Evolutionary conservation across 352 stramenopile genomes (phyloP).

Genomic region (Phytophthora europaea): DNA sequence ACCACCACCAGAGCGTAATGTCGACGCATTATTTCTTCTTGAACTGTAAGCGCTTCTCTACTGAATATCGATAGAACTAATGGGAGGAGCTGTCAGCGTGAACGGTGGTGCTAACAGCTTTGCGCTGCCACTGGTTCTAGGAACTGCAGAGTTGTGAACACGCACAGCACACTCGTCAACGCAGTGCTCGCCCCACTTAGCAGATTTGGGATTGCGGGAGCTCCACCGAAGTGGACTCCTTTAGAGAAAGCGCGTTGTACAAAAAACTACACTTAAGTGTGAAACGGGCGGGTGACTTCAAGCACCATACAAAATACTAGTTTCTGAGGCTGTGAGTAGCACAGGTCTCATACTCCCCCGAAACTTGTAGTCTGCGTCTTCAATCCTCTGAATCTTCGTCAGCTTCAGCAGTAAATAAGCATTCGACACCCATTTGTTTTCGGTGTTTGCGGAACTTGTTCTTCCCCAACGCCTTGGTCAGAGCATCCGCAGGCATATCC

Average conservation of each 20-base stretch:
- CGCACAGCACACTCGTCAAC: neutral
- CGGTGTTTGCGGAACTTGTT: neutral
- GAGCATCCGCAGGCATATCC: neutral
- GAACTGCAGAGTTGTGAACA: neutral
- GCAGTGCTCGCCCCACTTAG: neutral
- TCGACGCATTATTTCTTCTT: too few species aligned
- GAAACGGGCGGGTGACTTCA: neutral
- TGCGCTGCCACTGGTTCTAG: neutral
- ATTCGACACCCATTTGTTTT: neutral
- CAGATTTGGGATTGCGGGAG: neutral
- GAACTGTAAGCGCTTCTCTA: too few species aligned
- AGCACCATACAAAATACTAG: neutral
- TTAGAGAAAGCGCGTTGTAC: neutral
- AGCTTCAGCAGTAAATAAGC: neutral
- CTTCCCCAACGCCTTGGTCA: neutral
- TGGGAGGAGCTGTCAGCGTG: too few species aligned
- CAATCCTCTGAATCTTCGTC: neutral
- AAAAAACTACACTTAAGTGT: neutral
- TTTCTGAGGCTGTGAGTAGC: neutral
- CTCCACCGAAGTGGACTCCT: neutral
- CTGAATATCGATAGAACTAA: too few species aligned
- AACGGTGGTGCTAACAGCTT: neutral
- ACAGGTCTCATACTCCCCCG: neutral
- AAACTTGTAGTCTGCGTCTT: neutral
- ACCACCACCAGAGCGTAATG: too few species aligned